Percentiles rank a stretch among this genome's conserved stretches.
Conservation (phyloP, 2,329 filamentous ascomycete species). For the Colletotrichum spinosum region DNA sequence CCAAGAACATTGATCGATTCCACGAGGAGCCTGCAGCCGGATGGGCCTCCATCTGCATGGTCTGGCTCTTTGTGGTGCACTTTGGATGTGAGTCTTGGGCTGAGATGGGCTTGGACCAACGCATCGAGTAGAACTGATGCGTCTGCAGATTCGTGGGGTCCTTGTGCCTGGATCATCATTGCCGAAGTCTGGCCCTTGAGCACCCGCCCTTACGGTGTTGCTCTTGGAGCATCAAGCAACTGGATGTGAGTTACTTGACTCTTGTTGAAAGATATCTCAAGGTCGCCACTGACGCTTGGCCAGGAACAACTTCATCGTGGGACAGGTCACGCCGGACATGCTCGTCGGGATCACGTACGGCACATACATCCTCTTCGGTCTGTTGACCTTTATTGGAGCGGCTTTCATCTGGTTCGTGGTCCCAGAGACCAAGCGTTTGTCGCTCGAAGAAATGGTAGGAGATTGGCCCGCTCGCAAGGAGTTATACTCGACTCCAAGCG, state of each 20-base stretch:
- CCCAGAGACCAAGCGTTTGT: conserved; percentile 72
- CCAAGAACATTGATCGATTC: conserved; percentile 71
- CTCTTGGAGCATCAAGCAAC: conserved; percentile 74
- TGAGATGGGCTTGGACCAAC: too few species aligned
- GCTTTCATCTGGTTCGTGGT: conserved; percentile 73
- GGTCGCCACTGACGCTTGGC: background rate
- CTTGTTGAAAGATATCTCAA: background rate
- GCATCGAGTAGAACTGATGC: background rate
- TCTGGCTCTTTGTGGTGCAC: conserved; percentile 80
- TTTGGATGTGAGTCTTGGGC: conserved; percentile 65
- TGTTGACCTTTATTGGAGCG: conserved; percentile 72
- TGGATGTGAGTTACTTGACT: conserved; percentile 62
- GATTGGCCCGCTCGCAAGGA: background rate
- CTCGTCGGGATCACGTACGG: conserved; percentile 73
- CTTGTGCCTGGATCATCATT: conserved; percentile 79
- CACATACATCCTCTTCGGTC: conserved; percentile 78
- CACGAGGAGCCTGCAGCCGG: conserved; percentile 63
- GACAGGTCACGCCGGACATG: conserved; percentile 78
- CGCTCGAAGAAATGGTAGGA: conserved; percentile 72
- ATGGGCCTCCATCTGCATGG: conserved; percentile 76
- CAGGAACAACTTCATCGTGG: conserved; percentile 72
- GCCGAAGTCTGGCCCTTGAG: conserved; percentile 81
- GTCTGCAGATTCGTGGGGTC: conserved; percentile 73
- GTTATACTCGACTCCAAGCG: fast-evolving
- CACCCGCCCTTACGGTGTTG: conserved; percentile 76